Conservation (phyloP, 2,329 filamentous ascomycete species). For the Penicillium sp. region DNA sequence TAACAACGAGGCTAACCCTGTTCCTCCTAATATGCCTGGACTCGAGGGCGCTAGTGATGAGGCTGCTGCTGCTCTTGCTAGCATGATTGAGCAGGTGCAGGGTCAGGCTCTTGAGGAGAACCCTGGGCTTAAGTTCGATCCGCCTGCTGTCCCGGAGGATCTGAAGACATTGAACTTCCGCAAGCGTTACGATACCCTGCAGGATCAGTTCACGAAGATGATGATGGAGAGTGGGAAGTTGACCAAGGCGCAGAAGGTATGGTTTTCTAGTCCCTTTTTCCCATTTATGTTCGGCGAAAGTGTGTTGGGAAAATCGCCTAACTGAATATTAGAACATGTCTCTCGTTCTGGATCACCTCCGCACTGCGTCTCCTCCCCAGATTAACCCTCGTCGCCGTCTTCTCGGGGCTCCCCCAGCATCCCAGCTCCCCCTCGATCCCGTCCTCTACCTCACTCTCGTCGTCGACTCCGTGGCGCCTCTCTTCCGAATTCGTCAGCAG, state of each 20-base stretch:
- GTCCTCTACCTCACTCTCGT: slow-evolving; percentile 84
- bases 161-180: slow-evolving; percentile 60
- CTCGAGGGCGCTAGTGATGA: slow-evolving; percentile 19
- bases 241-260: slow-evolving; percentile 80
- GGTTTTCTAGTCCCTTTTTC: not conserved
- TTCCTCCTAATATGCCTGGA: not conserved
- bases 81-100: slow-evolving; percentile 37
- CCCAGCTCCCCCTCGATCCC: slow-evolving; percentile 82
- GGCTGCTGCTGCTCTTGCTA: slow-evolving; percentile 34
- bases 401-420: slow-evolving; percentile 69
- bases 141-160: slow-evolving; percentile 65
- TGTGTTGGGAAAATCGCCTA: not conserved
- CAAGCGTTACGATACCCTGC: slow-evolving; percentile 78
- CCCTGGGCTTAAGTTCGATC: slow-evolving; percentile 71
- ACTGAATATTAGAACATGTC: slow-evolving; percentile 67
- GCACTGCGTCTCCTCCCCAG: slow-evolving; percentile 76
- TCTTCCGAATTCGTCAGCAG: slow-evolving; percentile 74
- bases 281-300: not conserved
- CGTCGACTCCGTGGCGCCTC: slow-evolving; percentile 86
- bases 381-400: slow-evolving; percentile 62
- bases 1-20: slow-evolving; percentile 6
- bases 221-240: slow-evolving; percentile 92
- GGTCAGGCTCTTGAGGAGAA: slow-evolving; percentile 35
- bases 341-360: slow-evolving; percentile 75
- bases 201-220: slow-evolving; percentile 83